Percentiles rank a stretch among this genome's conserved stretches.
Conservation (phyloP, 805 yeast species). For the Lipomyces sp. region DNA sequence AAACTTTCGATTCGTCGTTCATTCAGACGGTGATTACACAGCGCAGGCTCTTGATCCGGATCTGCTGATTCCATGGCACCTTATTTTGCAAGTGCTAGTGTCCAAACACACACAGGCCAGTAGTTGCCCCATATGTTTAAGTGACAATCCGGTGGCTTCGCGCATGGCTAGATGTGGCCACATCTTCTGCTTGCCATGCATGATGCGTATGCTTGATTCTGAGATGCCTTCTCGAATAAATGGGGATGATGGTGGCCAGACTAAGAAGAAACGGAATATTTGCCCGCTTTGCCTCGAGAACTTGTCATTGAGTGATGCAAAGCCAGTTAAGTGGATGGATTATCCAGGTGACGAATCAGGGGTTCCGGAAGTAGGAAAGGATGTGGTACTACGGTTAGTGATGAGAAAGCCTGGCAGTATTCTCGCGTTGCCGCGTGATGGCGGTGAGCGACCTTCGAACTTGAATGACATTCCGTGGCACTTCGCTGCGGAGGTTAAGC, state of each 20-base stretch:
- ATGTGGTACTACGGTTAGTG: conserved; percentile 69
- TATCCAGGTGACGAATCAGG: conserved; percentile 60
- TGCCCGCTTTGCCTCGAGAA: conserved; percentile 81
- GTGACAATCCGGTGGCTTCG: conserved; percentile 86
- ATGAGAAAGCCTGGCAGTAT: conserved; percentile 53
- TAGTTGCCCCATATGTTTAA: conserved; percentile 89
- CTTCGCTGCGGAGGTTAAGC: conserved; percentile 48
- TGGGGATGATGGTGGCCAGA: conserved; percentile 4
- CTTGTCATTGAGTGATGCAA: conserved; percentile 59
- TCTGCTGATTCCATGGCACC: conserved; percentile 63
- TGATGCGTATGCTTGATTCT: conserved; percentile 70
- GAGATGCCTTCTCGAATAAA: conserved; percentile 46
- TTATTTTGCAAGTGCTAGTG: conserved; percentile 72
- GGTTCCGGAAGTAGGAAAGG: conserved; percentile 61
- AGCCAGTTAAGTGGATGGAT: conserved; percentile 62
- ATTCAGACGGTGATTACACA: conserved; percentile 58
- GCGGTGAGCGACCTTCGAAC: conserved; percentile 28
- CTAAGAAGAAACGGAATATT: conserved; percentile 55
- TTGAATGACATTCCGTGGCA: conserved; percentile 62
- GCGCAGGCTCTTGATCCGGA: conserved; percentile 75
- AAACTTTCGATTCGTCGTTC: conserved; percentile 82
- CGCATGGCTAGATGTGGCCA: conserved; percentile 97
- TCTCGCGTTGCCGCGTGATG: conserved; percentile 57
- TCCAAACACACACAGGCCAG: conserved; percentile 63
- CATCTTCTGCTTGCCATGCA: conserved; percentile 81